Evolutionary conservation across 352 stramenopile species (phyloP).

Genomic region (Phytophthora sojae): DNA sequence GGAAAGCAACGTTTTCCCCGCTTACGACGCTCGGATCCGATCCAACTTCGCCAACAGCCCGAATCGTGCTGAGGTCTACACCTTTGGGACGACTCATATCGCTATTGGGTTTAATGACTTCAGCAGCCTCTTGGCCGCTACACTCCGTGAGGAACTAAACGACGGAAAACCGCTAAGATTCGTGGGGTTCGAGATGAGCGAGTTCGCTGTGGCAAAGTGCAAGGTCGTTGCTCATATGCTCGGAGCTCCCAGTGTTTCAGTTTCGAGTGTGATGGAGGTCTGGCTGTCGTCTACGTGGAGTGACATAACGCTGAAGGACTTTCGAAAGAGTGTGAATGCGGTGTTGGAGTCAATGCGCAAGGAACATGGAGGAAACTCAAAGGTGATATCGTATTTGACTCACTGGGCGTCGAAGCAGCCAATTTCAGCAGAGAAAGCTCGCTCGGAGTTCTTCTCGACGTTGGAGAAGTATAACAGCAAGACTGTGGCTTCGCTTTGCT

Average conservation of each 20-base stretch:
- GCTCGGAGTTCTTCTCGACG: slow-evolving; percentile 26
- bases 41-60: slow-evolving; percentile 30
- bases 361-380: slow-evolving; percentile 21
- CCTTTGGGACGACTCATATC: slow-evolving; percentile 32
- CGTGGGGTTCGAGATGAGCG: slow-evolving; percentile 42
- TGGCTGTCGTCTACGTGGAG: slow-evolving; percentile 43
- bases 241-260: slow-evolving; percentile 3
- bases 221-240: slow-evolving; percentile 41
- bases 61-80: slow-evolving; percentile 21
- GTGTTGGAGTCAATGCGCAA: slow-evolving; percentile 10
- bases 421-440: slow-evolving; percentile 31
- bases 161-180: slow-evolving; percentile 16
- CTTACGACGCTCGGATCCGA: slow-evolving; percentile 20
- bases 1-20: background rate
- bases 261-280: slow-evolving; percentile 38
- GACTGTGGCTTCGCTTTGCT: background rate
- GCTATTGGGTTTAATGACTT: slow-evolving; percentile 39
- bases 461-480: slow-evolving; percentile 20
- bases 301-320: slow-evolving; percentile 25
- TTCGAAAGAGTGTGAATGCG: slow-evolving; percentile 14
- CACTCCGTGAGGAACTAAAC: slow-evolving; percentile 8
- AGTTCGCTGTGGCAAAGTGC: slow-evolving; percentile 37
- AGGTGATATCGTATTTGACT: slow-evolving; percentile 33
- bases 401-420: slow-evolving; percentile 27
- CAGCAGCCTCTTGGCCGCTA: slow-evolving; percentile 22